phyloP scores from a whole-genome alignment of 2,329 filamentous ascomycete genomes.

The Trichoderma atrobrunneum region DNA sequence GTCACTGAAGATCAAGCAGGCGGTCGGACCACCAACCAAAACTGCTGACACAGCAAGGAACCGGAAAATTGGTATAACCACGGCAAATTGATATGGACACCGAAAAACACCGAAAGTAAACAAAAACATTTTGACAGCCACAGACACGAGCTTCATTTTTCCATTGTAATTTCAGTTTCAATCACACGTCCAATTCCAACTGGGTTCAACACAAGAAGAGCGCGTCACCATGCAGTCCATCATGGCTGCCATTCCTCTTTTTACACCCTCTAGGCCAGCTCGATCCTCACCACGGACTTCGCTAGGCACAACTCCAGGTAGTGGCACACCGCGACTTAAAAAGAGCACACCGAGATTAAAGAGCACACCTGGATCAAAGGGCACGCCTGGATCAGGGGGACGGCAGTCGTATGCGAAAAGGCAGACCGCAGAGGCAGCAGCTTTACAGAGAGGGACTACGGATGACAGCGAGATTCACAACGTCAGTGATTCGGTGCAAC shows the following conservation, averaged over 20 bases:
- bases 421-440: neutral
- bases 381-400: neutral
- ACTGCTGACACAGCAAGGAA: neutral
- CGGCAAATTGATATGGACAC: neutral
- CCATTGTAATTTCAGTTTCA: neutral
- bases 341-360: neutral
- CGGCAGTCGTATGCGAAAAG: neutral
- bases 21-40: neutral
- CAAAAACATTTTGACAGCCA: neutral
- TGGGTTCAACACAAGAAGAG: neutral
- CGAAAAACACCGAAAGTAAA: neutral
- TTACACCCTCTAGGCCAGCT: neutral
- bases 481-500: neutral
- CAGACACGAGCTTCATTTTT: neutral
- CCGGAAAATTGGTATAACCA: neutral
- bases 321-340: neutral
- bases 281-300: neutral
- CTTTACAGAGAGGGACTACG: neutral
- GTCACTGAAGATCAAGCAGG: neutral
- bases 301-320: neutral
- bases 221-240: conserved; percentile 9
- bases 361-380: neutral
- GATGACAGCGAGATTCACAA: neutral
- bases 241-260: conserved; percentile 4
- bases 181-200: neutral